These are phyloP conservation scores for Babesia ovata DNA, from an alignment of 169 alveolate species.

Conservation along the genomic window DNA sequence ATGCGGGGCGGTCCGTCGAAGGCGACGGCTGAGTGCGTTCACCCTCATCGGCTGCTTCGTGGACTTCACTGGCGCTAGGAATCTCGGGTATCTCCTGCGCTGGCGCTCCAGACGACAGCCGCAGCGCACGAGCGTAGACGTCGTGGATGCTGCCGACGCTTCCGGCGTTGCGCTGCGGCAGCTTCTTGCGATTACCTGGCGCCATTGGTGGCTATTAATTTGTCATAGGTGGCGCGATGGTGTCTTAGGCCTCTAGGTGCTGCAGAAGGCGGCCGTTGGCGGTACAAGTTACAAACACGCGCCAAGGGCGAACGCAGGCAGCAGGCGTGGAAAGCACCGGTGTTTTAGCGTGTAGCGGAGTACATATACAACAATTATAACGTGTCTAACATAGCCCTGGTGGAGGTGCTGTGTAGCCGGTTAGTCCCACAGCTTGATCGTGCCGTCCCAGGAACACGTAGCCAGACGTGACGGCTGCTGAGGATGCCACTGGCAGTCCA, in stretches of 20 bases:
- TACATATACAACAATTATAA: no score
- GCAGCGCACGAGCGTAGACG: conserved; percentile 63
- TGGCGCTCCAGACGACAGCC: conserved; percentile 8
- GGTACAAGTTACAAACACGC: not conserved
- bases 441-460: conserved; percentile 97
- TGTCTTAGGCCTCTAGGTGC: not conserved
- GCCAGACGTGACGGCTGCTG: conserved; percentile 90
- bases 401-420: no score
- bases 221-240: not conserved
- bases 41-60: not conserved
- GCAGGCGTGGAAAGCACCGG: not conserved
- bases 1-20: not conserved
- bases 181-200: conserved; percentile 16
- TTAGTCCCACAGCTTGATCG: conserved; percentile 94
- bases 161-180: conserved; percentile 7
- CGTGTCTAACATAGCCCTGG: no score
- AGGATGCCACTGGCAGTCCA: conserved; percentile 97
- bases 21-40: not conserved
- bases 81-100: conserved; percentile 7
- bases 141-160: conserved; percentile 48
- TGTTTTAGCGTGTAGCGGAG: not conserved
- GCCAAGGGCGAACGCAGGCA: not conserved
- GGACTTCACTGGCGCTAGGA: not conserved
- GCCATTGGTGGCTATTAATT: conserved; percentile 6
- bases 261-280: not conserved